Evolutionary conservation across 306 rosid genomes (phyloP).

Genomic region (Lablab purpureus): DNA sequence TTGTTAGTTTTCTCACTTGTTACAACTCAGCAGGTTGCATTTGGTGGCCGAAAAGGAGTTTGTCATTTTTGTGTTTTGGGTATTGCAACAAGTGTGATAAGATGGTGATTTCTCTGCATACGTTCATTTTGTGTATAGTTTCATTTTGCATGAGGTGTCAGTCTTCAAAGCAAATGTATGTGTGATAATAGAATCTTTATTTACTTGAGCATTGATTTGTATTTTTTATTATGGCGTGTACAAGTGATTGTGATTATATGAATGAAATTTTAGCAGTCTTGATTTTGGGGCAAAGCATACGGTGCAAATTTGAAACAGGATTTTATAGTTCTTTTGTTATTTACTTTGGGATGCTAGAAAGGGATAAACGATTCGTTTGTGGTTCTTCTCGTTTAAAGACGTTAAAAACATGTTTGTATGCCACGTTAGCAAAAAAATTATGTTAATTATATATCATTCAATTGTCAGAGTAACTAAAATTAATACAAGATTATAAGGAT

Average conservation of each 20-base stretch:
- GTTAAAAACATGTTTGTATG: no score
- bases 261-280: slow-evolving; percentile 26
- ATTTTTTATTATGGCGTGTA: neutral
- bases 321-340: neutral
- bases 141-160: slow-evolving; percentile 16
- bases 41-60: slow-evolving; percentile 31
- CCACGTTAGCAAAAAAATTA: no score
- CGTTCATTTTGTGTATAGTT: slow-evolving; percentile 45
- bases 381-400: no score
- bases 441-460: no score
- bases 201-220: slow-evolving; percentile 21
- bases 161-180: slow-evolving; percentile 27
- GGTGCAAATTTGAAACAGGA: slow-evolving; percentile 13
- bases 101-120: slow-evolving; percentile 34
- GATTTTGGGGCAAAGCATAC: neutral
- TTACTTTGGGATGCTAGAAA: neutral
- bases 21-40: slow-evolving; percentile 29
- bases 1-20: slow-evolving; percentile 19
- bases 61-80: neutral
- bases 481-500: no score
- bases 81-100: slow-evolving; percentile 24
- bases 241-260: slow-evolving; percentile 35
- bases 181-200: neutral
- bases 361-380: no score
- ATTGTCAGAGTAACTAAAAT: no score